phyloP scores from a whole-genome alignment of 192 early-diverging fungal genomes.

The Umbelopsis ramanniana region DNA sequence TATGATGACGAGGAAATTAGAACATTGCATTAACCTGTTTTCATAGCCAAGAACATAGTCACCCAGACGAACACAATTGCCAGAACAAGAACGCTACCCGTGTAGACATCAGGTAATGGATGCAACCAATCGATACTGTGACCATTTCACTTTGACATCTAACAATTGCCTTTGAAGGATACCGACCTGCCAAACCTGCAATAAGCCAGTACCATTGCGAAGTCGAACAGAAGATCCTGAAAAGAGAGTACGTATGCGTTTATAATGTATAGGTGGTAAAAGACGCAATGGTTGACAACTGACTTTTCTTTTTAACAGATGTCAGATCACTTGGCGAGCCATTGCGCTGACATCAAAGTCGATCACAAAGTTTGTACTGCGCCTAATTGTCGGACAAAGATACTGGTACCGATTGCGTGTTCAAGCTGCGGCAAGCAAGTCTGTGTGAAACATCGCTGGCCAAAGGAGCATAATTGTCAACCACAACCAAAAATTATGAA shows the following conservation, averaged over 20 bases:
- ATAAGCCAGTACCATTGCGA: constrained; percentile 2
- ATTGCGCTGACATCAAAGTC: background rate
- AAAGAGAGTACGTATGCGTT: background rate
- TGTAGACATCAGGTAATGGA: background rate
- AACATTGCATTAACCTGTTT: background rate
- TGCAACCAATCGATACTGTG: too few relatives aligned
- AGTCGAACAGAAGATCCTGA: background rate
- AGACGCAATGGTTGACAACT: background rate
- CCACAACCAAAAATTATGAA: background rate
- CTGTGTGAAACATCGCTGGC: constrained; percentile 16
- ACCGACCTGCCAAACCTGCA: background rate
- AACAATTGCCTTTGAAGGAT: background rate
- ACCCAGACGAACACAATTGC: background rate
- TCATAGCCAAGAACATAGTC: constrained; percentile 1
- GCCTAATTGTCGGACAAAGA: constrained; percentile 1
- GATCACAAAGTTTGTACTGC: constrained; percentile 3
- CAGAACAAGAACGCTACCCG: background rate
- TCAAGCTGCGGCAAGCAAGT: background rate
- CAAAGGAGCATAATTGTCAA: constrained; percentile 18
- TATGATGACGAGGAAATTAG: too few relatives aligned
- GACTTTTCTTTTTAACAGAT: background rate
- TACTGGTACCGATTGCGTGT: background rate
- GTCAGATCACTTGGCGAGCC: constrained; percentile 1
- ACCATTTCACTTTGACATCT: background rate
- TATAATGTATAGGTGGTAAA: background rate